These are phyloP conservation scores for Penicillium diatomitis DNA, from an alignment of 495 filamentous ascomycete species.

Conservation along the genomic window DNA sequence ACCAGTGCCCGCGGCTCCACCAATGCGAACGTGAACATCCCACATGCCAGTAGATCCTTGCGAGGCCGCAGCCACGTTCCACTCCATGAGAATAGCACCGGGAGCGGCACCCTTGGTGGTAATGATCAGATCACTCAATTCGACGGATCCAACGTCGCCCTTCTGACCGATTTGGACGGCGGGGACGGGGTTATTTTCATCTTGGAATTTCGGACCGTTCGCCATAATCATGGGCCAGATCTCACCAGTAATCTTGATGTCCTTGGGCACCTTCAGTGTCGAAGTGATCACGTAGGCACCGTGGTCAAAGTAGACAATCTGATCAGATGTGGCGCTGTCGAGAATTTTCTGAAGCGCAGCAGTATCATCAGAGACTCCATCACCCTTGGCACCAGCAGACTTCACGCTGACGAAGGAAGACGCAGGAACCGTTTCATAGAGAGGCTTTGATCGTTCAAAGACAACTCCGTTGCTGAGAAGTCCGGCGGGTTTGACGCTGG, in stretches of 20 bases:
- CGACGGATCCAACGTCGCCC: conserved; percentile 69
- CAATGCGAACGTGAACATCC: conserved; percentile 84
- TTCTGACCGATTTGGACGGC: conserved; percentile 63
- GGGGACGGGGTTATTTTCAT: conserved; percentile 56
- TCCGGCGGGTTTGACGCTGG: conserved; percentile 25
- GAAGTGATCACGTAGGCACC: conserved; percentile 79
- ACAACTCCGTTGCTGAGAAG: conserved; percentile 42
- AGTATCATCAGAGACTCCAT: conserved; percentile 52
- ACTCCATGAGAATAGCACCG: conserved; percentile 83
- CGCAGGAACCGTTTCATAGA: conserved; percentile 47
- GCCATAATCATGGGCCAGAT: conserved; percentile 87
- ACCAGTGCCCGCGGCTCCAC: conserved; percentile 71
- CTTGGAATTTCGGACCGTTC: conserved; percentile 59
- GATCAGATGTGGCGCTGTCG: conserved; percentile 45
- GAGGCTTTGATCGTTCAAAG: conserved; percentile 59
- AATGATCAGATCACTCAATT: conserved; percentile 69
- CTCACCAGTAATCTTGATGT: conserved; percentile 70
- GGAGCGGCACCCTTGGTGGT: conserved; percentile 59
- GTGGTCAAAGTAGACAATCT: conserved; percentile 86
- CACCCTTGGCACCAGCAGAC: conserved; percentile 68
- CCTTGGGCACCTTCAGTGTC: conserved; percentile 68
- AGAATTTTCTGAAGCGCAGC: conserved; percentile 61
- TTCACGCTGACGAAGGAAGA: conserved; percentile 61
- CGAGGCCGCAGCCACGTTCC: conserved; percentile 64
- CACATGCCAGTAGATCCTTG: conserved; percentile 74